phyloP scores from a whole-genome alignment of 2,329 filamentous ascomycete genomes.

The Aspergillus awamori region DNA sequence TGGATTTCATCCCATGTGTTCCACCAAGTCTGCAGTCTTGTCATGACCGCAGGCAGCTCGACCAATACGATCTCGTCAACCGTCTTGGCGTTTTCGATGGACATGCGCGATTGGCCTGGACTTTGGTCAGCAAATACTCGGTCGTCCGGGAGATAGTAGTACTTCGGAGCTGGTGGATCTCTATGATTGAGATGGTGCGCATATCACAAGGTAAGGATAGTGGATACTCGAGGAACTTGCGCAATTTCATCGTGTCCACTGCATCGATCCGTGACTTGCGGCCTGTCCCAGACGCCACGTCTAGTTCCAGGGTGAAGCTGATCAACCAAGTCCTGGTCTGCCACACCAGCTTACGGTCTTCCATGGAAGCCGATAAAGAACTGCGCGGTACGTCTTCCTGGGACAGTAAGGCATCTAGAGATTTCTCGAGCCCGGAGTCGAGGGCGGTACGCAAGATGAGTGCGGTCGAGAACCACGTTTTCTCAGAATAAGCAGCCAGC shows the following conservation, averaged over 20 bases:
- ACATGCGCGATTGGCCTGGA: conserved; percentile 31
- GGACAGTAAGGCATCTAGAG: conserved; percentile 35
- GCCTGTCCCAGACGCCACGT: conserved; percentile 40
- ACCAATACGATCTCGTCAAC: conserved; percentile 29
- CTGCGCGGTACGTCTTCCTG: conserved; percentile 37
- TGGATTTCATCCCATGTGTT: conserved; percentile 40
- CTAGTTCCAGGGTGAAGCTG: conserved; percentile 38
- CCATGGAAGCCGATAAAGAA: conserved; percentile 37
- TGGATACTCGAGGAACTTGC: conserved; percentile 39
- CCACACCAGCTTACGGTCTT: conserved; percentile 39
- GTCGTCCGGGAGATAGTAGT: not conserved
- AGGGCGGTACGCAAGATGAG: conserved; percentile 40
- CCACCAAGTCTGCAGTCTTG: conserved; percentile 37
- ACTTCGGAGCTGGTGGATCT: conserved; percentile 41
- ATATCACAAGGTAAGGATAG: conserved; percentile 39
- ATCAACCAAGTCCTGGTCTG: conserved; percentile 41
- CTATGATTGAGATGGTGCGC: conserved; percentile 39
- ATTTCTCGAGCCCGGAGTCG: conserved; percentile 40
- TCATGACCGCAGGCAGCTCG: conserved; percentile 37
- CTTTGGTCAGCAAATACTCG: not conserved
- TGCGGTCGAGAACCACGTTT: conserved; percentile 42
- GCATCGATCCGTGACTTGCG: conserved; percentile 40
- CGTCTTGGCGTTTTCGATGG: conserved; percentile 32
- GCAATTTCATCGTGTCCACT: conserved; percentile 37
- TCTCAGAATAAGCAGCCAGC: conserved; percentile 40